These are phyloP conservation scores for Ormosia semicastrata DNA, from an alignment of 306 rosid genomes.

Conservation along the genomic window DNA sequence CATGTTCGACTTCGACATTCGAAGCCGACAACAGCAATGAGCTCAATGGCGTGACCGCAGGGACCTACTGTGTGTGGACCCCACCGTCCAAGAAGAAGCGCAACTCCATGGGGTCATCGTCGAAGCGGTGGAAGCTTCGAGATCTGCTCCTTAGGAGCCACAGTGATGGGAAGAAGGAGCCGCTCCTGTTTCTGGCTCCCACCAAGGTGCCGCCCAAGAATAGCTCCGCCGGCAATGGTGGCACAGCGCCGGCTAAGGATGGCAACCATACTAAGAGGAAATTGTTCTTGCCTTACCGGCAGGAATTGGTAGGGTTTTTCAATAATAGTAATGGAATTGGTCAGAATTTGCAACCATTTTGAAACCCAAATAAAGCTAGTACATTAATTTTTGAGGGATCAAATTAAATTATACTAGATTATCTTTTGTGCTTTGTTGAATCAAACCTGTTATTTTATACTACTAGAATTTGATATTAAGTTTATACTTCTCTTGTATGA, in stretches of 20 bases:
- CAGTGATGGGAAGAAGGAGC: conserved; percentile 50
- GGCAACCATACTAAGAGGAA: conserved; percentile 34
- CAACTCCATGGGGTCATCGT: conserved; percentile 43
- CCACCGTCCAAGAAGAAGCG: conserved; percentile 54
- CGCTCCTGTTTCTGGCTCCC: conserved; percentile 12
- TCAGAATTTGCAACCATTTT: conserved; percentile 49
- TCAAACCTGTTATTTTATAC: neutral
- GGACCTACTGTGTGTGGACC: conserved; percentile 71
- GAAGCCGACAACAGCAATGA: conserved; percentile 58
- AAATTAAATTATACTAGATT: neutral
- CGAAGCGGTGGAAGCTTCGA: conserved; percentile 74
- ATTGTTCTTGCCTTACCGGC: conserved; percentile 29
- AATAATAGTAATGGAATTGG: conserved; percentile 42
- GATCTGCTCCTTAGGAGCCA: conserved; percentile 55
- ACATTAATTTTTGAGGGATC: neutral
- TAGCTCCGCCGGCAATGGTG: neutral
- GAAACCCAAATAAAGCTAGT: neutral
- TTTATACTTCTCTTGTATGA: too few species aligned
- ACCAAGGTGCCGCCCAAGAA: conserved; percentile 4
- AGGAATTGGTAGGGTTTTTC: conserved; percentile 57
- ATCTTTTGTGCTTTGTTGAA: neutral
- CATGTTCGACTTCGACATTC: conserved; percentile 52
- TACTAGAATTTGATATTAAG: too few species aligned
- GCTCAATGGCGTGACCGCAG: conserved; percentile 44
- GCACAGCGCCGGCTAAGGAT: neutral